Conservation (phyloP, 306 rosid species). For the Chamaecrista fasciculata region DNA sequence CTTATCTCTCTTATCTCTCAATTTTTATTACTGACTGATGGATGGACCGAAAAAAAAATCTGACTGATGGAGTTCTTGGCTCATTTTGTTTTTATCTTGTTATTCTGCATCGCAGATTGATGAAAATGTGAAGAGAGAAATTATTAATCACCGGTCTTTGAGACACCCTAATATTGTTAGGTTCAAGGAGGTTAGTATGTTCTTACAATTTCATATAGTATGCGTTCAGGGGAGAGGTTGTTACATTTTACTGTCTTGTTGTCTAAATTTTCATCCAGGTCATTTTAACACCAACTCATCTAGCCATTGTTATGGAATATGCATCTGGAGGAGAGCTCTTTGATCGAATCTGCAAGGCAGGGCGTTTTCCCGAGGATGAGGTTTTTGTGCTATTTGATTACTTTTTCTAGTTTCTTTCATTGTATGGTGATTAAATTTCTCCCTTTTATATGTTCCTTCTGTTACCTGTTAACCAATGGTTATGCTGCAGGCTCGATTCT, state of each 20-base stretch:
- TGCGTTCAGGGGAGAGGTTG: neutral
- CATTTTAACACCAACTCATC: conserved; percentile 87
- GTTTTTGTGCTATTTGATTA: conserved; percentile 35
- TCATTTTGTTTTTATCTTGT: conserved; percentile 17
- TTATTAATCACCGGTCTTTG: conserved; percentile 86
- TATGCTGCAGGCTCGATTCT: conserved; percentile 84
- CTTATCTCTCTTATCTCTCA: neutral
- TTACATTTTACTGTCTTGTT: neutral
- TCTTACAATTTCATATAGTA: neutral
- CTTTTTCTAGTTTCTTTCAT: neutral
- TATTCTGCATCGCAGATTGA: conserved; percentile 63
- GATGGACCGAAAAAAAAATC: no score
- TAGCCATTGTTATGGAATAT: conserved; percentile 95
- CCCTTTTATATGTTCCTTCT: conserved; percentile 2
- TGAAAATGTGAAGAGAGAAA: conserved; percentile 89
- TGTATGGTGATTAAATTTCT: neutral
- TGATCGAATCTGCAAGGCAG: conserved; percentile 66
- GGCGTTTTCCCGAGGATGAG: conserved; percentile 90
- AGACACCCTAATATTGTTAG: conserved; percentile 89
- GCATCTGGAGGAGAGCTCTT: conserved; percentile 97
- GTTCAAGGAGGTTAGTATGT: conserved; percentile 76
- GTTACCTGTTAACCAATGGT: conserved; percentile 19
- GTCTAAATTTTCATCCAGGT: conserved; percentile 39
- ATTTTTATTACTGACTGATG: no score
- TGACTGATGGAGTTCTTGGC: neutral